phyloP scores from a whole-genome alignment of 1,284 basidiomycete genomes.

The Kalmanozyma brasiliensis region DNA sequence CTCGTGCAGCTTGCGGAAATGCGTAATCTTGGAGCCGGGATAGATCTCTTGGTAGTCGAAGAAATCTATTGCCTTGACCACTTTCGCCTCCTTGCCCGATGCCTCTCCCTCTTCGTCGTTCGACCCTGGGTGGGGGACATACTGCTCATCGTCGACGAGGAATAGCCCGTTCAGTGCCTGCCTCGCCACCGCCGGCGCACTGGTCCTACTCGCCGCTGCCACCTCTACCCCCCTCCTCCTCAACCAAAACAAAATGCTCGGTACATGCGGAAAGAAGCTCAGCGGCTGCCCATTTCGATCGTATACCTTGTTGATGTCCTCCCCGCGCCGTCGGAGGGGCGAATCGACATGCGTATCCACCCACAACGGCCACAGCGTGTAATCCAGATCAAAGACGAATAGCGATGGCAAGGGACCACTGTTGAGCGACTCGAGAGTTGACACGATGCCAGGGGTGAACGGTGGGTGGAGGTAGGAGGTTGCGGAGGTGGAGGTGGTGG shows the following conservation, averaged over 20 bases:
- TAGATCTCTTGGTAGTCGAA: slow-evolving; percentile 65
- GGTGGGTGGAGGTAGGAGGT: slow-evolving; percentile 1
- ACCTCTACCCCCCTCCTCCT: slow-evolving; percentile 35
- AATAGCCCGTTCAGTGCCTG: slow-evolving; percentile 58
- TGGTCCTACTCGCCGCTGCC: slow-evolving; percentile 59
- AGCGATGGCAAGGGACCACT: slow-evolving; percentile 44
- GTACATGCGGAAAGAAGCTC: slow-evolving; percentile 60
- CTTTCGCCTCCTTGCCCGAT: not conserved
- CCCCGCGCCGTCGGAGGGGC: slow-evolving; percentile 46
- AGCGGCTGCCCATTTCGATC: slow-evolving; percentile 51
- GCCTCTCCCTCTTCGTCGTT: not conserved
- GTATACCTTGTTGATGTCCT: slow-evolving; percentile 54
- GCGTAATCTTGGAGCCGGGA: slow-evolving; percentile 62
- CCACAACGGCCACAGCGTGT: slow-evolving; percentile 66
- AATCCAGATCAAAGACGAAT: slow-evolving; percentile 64
- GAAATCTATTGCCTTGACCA: slow-evolving; percentile 49
- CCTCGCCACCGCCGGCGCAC: slow-evolving; percentile 54
- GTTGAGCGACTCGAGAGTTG: slow-evolving; percentile 16
- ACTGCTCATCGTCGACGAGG: slow-evolving; percentile 39
- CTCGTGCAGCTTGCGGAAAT: slow-evolving; percentile 54
- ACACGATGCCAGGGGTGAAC: slow-evolving; percentile 1
- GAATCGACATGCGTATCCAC: slow-evolving; percentile 63
- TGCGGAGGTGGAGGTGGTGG: slow-evolving; percentile 5
- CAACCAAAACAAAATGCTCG: slow-evolving; percentile 57
- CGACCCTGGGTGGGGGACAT: too few relatives aligned